These are phyloP conservation scores for Neoconidiobolus thromboides DNA, from an alignment of 371 early-diverging fungal species.

Conservation along the genomic window DNA sequence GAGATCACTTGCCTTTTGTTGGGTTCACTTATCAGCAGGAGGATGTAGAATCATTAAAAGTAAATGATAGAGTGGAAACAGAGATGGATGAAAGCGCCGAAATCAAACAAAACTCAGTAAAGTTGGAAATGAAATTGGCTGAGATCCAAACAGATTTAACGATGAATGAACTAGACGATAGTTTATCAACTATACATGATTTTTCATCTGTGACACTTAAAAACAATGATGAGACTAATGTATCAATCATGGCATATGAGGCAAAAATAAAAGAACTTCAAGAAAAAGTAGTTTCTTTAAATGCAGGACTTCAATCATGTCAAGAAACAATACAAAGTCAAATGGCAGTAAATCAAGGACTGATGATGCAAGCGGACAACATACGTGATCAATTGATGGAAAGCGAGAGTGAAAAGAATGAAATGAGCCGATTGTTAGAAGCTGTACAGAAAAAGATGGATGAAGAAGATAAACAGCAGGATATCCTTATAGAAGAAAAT, in stretches of 20 bases:
- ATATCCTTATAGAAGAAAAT: background rate
- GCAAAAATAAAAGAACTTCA: background rate
- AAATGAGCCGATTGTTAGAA: background rate
- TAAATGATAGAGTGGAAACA: background rate
- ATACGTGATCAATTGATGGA: background rate
- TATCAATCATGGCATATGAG: background rate
- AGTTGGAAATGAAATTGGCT: background rate
- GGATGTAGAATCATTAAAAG: background rate
- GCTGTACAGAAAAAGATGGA: background rate
- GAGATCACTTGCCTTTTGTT: constrained; percentile 61
- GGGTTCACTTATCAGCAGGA: constrained; percentile 49
- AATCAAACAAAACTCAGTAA: background rate
- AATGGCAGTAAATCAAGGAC: background rate
- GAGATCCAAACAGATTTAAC: background rate
- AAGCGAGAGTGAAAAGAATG: background rate
- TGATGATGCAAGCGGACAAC: background rate
- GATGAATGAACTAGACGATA: background rate
- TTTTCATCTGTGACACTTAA: background rate
- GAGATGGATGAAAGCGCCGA: background rate
- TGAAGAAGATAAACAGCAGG: background rate
- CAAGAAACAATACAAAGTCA: background rate
- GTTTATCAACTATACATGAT: background rate
- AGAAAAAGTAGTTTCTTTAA: background rate
- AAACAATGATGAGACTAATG: background rate
- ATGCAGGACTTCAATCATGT: background rate